These are phyloP conservation scores for Chrysosphaeria jannelii DNA, from an alignment of 2,329 filamentous ascomycete species.

Conservation along the genomic window DNA sequence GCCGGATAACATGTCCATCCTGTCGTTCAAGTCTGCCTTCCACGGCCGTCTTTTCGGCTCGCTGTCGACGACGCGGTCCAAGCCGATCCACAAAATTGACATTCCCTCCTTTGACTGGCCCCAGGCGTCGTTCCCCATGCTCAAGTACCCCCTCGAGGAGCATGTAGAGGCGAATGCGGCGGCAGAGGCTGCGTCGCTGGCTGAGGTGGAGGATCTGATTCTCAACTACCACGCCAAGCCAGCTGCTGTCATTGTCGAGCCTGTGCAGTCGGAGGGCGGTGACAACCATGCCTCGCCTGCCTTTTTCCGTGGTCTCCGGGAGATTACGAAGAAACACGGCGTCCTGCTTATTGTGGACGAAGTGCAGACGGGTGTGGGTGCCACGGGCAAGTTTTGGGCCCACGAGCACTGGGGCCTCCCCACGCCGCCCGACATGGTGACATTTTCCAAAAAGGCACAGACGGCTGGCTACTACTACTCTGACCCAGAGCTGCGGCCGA, in stretches of 20 bases:
- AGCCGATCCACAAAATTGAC: slow-evolving; percentile 83
- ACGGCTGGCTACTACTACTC: slow-evolving; percentile 80
- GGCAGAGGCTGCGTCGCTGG: slow-evolving; percentile 53
- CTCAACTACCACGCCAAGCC: slow-evolving; percentile 50
- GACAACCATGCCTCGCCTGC: slow-evolving; percentile 75
- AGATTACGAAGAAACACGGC: slow-evolving; percentile 44
- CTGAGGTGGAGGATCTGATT: slow-evolving; percentile 60
- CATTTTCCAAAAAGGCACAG: slow-evolving; percentile 87
- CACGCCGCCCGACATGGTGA: slow-evolving; percentile 70
- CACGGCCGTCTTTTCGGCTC: slow-evolving; percentile 74
- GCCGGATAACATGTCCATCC: slow-evolving; percentile 39
- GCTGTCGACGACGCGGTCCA: slow-evolving; percentile 68
- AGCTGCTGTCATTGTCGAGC: slow-evolving; percentile 61
- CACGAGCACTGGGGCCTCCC: slow-evolving; percentile 78
- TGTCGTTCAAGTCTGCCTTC: slow-evolving; percentile 71
- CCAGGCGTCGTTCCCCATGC: slow-evolving; percentile 54
- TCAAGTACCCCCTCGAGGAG: slow-evolving; percentile 67
- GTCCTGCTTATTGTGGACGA: slow-evolving; percentile 79
- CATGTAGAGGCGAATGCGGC: slow-evolving; percentile 53
- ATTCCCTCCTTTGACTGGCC: slow-evolving; percentile 92
- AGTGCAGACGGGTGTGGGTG: slow-evolving; percentile 77
- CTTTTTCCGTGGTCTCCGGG: slow-evolving; percentile 66
- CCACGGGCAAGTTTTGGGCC: slow-evolving; percentile 86
- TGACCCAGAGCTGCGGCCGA: slow-evolving; percentile 49
- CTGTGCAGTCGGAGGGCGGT: slow-evolving; percentile 76